Evolutionary conservation across 805 yeast species (phyloP), one percentile per base, ranked within the genome.

Genomic region (fission yeast (Schizosaccharomyces pombe)): DNA sequence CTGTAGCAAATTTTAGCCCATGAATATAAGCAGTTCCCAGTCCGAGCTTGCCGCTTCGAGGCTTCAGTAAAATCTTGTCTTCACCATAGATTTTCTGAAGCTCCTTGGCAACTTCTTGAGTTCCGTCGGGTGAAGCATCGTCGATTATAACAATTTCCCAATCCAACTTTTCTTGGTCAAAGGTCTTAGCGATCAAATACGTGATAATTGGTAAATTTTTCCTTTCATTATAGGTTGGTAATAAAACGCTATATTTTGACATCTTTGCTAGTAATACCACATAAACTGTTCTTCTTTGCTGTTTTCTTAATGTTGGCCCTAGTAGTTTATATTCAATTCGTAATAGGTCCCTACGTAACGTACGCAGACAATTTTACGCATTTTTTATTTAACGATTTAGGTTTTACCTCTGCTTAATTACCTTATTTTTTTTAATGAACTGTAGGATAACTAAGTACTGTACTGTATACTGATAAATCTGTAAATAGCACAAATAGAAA

Each of bases 81-180:
- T 47, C 56, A 30, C 63, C 63, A 52, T 60, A 60, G n/a, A 61
- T 57, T 34, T 68, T 67, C 57, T 77, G 72, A 60, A 78, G 69
- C 63, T 77, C 73, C 58, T 75, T 72, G 58, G 85, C 86, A 54
- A 80, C 73, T 14, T 75, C 80, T 64, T 80, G 87, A 22, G 89
- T 81, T 6, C 89, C 89, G 64, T 81, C 89, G 47, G 89, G 89
- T 9, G 87, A 80, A 58, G 74, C 77, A 63, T 81, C 89, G 62
- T 81, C 89, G 52, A 81, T 87, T 63, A 81, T 80, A 56, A 81
- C 68, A 22, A 82, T 75, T 65, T 81, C 89, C 89, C 89, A 81
- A 64, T 78, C 72, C 55, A 81, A 65, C 33, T 74, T 70, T 62
- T 66, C 65, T 57, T 71, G 75, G 52, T 70, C 68, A 70, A 81